Conservation (phyloP, 2,329 filamentous ascomycete genomes). For the Lachnellula arida region DNA sequence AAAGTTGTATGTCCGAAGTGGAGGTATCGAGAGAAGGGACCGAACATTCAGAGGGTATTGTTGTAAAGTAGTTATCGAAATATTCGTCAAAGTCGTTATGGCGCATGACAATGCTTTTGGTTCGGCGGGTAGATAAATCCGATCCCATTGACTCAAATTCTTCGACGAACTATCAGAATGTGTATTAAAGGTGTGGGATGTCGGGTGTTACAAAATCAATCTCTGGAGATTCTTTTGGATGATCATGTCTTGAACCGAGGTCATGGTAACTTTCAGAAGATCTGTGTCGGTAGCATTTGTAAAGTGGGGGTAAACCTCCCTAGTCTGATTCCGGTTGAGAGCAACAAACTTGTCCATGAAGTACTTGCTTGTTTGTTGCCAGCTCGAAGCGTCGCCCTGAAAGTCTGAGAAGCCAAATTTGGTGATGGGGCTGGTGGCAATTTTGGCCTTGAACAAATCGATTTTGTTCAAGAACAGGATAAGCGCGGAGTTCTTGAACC, state of each 20-base stretch:
- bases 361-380: conserved; percentile 72
- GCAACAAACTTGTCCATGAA: conserved; percentile 78
- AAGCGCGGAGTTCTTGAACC: conserved; percentile 77
- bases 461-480: conserved; percentile 88
- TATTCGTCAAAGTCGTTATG: conserved; percentile 1
- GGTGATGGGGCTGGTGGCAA: conserved; percentile 64
- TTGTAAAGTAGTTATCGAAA: conserved; percentile 1
- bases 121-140: background rate
- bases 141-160: background rate
- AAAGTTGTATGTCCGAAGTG: background rate
- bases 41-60: background rate
- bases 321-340: conserved; percentile 59
- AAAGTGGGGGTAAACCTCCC: conserved; percentile 55
- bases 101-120: background rate
- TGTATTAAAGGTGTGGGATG: background rate
- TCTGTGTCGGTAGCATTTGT: conserved; percentile 63
- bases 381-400: conserved; percentile 64
- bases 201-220: conserved; percentile 55
- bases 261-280: conserved; percentile 80
- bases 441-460: conserved; percentile 76
- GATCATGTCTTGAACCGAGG: conserved; percentile 81
- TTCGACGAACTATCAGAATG: background rate
- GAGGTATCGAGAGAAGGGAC: background rate
- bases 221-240: conserved; percentile 79
- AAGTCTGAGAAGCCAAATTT: conserved; percentile 76